These are phyloP conservation scores for Solanum pennellii DNA, from an alignment of 257 asterid genomes.

Conservation along the genomic window DNA sequence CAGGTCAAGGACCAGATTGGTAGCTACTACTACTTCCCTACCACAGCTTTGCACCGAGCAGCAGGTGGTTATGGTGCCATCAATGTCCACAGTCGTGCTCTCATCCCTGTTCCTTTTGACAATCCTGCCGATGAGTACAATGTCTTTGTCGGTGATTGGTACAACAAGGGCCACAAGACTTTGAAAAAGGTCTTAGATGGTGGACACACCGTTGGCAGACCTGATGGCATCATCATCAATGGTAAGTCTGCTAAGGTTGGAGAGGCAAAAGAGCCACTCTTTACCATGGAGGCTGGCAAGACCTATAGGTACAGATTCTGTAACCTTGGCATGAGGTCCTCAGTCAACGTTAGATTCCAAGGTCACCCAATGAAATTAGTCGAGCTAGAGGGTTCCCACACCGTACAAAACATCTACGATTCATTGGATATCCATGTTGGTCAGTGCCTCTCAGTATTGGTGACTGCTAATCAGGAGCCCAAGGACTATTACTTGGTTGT, in stretches of 20 bases:
- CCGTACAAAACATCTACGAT: slow-evolving; percentile 38
- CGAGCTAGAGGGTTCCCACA: slow-evolving; percentile 50
- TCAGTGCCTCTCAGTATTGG: slow-evolving; percentile 38
- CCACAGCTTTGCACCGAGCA: slow-evolving; percentile 38
- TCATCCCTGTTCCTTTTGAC: slow-evolving; percentile 46
- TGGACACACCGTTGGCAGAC: slow-evolving; percentile 31
- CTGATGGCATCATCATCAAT: slow-evolving; percentile 35
- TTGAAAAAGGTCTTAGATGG: slow-evolving; percentile 29
- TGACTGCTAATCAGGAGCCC: slow-evolving; percentile 32
- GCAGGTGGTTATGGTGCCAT: slow-evolving; percentile 31
- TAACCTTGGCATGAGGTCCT: slow-evolving; percentile 33
- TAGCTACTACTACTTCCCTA: slow-evolving; percentile 31
- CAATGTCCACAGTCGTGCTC: slow-evolving; percentile 38
- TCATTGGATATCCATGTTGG: slow-evolving; percentile 46
- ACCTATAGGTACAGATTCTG: slow-evolving; percentile 46
- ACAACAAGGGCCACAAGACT: slow-evolving; percentile 48
- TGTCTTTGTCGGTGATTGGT: slow-evolving; percentile 40
- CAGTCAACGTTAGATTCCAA: slow-evolving; percentile 37
- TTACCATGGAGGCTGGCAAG: slow-evolving; percentile 34
- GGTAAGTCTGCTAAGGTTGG: slow-evolving; percentile 34
- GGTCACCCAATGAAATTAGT: slow-evolving; percentile 42
- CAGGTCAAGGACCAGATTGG: slow-evolving; percentile 40
- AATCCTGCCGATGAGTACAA: neutral
- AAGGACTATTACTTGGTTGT: slow-evolving; percentile 41
- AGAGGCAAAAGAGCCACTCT: slow-evolving; percentile 17